Evolutionary conservation across 345 rosid species (phyloP).

Genomic region (Crucihimalaya himalaica): DNA sequence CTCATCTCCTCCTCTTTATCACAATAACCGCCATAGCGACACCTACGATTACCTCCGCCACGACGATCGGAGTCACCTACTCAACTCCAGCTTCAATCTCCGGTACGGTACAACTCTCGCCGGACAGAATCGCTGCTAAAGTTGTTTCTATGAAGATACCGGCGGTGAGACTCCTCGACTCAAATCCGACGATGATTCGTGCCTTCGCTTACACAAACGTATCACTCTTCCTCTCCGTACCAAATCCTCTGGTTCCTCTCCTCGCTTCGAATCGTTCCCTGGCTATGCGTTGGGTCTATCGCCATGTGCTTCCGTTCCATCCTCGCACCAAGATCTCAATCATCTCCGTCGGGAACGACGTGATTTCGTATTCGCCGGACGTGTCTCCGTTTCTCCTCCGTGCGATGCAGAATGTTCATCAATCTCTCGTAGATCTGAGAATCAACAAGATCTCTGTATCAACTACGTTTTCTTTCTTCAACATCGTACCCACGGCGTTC

Average conservation of each 20-base stretch:
- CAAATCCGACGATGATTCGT: conserved; percentile 61
- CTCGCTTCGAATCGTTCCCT: conserved; percentile 75
- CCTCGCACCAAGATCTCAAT: conserved; percentile 75
- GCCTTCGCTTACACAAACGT: conserved; percentile 82
- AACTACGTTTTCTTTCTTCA: conserved; percentile 83
- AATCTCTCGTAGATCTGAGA: conserved; percentile 64
- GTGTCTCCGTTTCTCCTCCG: conserved; percentile 58
- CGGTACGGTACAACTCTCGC: conserved; percentile 30
- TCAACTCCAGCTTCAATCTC: conserved; percentile 36
- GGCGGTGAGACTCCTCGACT: conserved; percentile 59
- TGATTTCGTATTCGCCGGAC: conserved; percentile 48
- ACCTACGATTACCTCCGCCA: conserved; percentile 28
- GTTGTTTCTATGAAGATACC: conserved; percentile 53
- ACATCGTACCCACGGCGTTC: conserved; percentile 62
- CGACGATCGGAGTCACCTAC: conserved; percentile 52
- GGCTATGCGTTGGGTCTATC: conserved; percentile 72
- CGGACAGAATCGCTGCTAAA: conserved; percentile 49
- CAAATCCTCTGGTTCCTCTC: conserved; percentile 66
- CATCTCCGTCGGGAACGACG: conserved; percentile 82
- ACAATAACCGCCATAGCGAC: conserved; percentile 28
- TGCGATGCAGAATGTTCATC: conserved; percentile 62
- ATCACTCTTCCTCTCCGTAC: conserved; percentile 76
- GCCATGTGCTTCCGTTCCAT: conserved; percentile 75
- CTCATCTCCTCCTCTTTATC: conserved; percentile 37
- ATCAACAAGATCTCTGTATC: conserved; percentile 65